Percentiles rank a stretch among this genome's conserved stretches.
Conservation (phyloP, 2,329 filamentous ascomycete genomes). For the Didymellaceae sp. region DNA sequence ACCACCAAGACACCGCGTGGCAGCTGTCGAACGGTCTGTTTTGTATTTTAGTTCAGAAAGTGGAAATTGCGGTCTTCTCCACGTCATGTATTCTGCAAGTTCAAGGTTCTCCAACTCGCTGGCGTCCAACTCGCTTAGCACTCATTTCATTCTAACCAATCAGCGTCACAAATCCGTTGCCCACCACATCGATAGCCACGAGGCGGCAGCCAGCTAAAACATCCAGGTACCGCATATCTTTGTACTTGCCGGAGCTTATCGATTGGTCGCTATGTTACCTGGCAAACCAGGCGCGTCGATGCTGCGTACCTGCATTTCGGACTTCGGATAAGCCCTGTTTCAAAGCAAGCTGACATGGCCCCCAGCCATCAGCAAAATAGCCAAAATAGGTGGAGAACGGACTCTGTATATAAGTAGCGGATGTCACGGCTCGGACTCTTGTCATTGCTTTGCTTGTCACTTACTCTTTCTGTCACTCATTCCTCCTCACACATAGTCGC, state of each 20-base stretch:
- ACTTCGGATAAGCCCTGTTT: conserved; percentile 19
- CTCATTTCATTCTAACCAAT: conserved; percentile 15
- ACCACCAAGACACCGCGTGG: too few relatives aligned
- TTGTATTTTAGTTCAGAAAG: background rate
- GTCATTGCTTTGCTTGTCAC: background rate
- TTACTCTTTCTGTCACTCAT: conserved; percentile 10
- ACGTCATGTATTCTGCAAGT: conserved; percentile 16
- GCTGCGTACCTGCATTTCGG: conserved; percentile 17
- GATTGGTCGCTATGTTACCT: conserved; percentile 9
- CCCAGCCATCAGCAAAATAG: conserved; percentile 6
- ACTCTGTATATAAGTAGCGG: conserved; percentile 4
- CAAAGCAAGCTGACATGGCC: conserved; percentile 9
- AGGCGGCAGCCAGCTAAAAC: conserved; percentile 17
- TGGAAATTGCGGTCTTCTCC: conserved; percentile 12
- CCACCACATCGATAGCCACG: conserved; percentile 7
- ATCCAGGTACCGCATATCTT: background rate
- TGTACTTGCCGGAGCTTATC: conserved; percentile 10
- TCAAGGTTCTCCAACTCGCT: conserved; percentile 5
- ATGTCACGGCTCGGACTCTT: background rate
- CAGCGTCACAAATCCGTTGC: conserved; percentile 1
- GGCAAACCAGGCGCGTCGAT: conserved; percentile 15
- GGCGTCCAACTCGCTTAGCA: conserved; percentile 9
- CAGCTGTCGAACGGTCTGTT: background rate
- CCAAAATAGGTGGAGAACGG: background rate
- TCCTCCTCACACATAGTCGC: conserved; percentile 3